Evolutionary conservation across 148 eudicot genomes (phyloP).

Genomic region (Chenopodium berlandieri): DNA sequence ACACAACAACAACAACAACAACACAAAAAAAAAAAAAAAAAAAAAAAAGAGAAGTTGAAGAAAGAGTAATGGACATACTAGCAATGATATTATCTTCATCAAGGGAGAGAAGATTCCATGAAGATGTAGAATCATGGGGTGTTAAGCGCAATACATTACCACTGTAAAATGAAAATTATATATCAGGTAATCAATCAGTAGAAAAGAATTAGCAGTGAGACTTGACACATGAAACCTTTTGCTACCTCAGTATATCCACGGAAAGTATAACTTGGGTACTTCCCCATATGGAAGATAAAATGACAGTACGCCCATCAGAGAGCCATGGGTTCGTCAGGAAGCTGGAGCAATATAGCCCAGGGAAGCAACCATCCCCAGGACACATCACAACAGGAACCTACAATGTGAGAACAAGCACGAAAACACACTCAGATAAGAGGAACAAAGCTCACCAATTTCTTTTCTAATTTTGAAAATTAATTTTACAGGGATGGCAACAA

Average conservation of each 20-base stretch:
- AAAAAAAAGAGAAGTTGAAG: not conserved
- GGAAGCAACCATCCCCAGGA: slow-evolving; percentile 71
- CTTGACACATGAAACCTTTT: slow-evolving; percentile 15
- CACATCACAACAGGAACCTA: slow-evolving; percentile 93
- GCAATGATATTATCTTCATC: slow-evolving; percentile 84
- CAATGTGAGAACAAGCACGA: slow-evolving; percentile 20
- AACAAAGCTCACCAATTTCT: not conserved
- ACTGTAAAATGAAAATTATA: slow-evolving; percentile 36
- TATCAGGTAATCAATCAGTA: slow-evolving; percentile 15
- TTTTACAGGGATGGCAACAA: no score
- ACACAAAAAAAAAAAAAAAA: no score
- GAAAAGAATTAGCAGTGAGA: not conserved
- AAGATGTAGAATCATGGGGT: slow-evolving; percentile 52
- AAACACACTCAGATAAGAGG: slow-evolving; percentile 7
- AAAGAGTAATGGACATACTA: slow-evolving; percentile 39
- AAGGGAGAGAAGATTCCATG: slow-evolving; percentile 75
- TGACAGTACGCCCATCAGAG: slow-evolving; percentile 79
- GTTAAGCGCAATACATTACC: slow-evolving; percentile 65
- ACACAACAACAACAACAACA: no score
- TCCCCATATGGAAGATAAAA: slow-evolving; percentile 78
- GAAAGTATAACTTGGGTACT: slow-evolving; percentile 76
- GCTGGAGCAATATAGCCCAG: slow-evolving; percentile 67
- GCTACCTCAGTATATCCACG: slow-evolving; percentile 65
- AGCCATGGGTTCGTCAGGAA: slow-evolving; percentile 75
- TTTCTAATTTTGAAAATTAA: not conserved